Evolutionary conservation across 2,329 filamentous ascomycete species (phyloP), one percentile per base, ranked within the genome.

Genomic region (Fusarium fracticaudum): DNA sequence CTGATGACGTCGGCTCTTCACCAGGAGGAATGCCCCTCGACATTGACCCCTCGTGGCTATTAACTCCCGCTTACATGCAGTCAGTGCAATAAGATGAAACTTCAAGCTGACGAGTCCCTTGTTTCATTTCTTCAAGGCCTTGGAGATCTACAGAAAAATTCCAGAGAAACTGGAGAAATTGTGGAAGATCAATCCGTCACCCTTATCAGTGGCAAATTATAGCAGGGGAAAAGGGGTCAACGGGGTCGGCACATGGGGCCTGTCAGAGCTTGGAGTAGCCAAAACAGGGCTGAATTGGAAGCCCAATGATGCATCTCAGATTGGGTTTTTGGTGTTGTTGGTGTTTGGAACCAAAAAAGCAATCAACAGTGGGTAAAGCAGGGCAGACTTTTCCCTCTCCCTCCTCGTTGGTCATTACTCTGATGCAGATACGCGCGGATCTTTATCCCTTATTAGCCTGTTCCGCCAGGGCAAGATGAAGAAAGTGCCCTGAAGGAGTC

Each of bases 21-120:
- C 33, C 43, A 54, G 41, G 57, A 31, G 48, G 33, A 64, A 66
- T 69, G 64, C 72, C 74, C 73, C 76, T 76, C 35, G 38, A 54
- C 51, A 26, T 47, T 29, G 47, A 63, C 72, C 72, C 73, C 74
- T 74, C 72, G 61, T 67, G 71, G 68, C 64, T 64, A 69, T 60
- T 65, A 60, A 38, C 61, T 74, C 41, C 67, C 54, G 51, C 53
- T 64, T 57, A 63, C 50, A 51, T 26, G 10, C n/a, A 37, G 31
- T 14, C 31, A 20, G n/a, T 22, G 18, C n/a, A 26, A 37, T 67
- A 59, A 62, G 37, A 67, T 71, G 73, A 66, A 66, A 74, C 71
- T 38, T 53, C 31, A 53, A 47, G 75, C 71, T 78, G 76, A 78
- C 76, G 73, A 78, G 72, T 64, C 66, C 71, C 71, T 64, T 77